A percentile compares a stretch with the other conserved stretches of the same genome.
phyloP scores from a whole-genome alignment of 2,329 filamentous ascomycete species.

The Ambrosiella beaveri region DNA sequence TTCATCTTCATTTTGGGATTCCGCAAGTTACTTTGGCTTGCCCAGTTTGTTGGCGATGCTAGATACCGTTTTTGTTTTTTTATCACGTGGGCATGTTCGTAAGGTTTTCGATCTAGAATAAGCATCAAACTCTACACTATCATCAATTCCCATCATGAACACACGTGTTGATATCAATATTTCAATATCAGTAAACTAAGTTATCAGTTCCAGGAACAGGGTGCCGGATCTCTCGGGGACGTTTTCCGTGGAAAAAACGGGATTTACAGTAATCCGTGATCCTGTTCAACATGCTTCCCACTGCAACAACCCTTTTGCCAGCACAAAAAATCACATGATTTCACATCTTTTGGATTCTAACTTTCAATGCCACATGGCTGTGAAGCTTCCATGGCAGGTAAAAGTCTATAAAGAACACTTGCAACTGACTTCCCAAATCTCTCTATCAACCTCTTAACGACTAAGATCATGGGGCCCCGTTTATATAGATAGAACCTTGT shows the following conservation, averaged over 20 bases:
- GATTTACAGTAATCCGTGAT: not conserved
- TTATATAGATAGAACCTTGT: not conserved
- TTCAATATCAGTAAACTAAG: not conserved
- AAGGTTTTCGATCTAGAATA: not conserved
- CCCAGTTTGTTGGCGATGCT: not conserved
- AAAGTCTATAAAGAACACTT: too few species aligned
- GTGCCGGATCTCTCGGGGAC: not conserved
- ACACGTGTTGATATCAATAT: not conserved
- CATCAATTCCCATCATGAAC: not conserved
- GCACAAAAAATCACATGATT: not conserved
- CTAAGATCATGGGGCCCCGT: not conserved
- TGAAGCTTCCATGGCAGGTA: not conserved
- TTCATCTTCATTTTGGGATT: not conserved
- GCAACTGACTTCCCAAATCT: too few species aligned
- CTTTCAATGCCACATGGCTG: not conserved
- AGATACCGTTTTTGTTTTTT: constrained; percentile 6
- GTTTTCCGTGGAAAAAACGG: constrained; percentile 12
- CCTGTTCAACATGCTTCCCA: not conserved
- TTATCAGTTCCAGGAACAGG: not conserved
- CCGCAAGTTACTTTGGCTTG: not conserved
- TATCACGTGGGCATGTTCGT: not conserved
- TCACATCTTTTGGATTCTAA: not conserved
- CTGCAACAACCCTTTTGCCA: not conserved
- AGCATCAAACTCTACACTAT: not conserved
- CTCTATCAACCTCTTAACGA: too few species aligned